Base-by-base conservation (phyloP, 208 protist genomes). In the Acanthamoeba castellanii region DNA sequence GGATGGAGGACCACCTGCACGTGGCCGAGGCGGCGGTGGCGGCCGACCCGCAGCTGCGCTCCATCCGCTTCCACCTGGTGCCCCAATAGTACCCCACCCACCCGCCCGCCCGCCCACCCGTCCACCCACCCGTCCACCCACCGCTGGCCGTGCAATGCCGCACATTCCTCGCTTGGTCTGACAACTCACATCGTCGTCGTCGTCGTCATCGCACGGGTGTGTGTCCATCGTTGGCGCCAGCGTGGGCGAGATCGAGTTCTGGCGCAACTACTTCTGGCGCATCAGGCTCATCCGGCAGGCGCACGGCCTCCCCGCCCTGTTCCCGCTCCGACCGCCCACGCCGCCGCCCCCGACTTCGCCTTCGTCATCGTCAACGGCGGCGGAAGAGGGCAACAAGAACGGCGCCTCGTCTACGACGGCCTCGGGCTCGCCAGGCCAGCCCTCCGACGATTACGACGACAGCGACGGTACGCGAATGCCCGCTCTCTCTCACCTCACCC, bases 231-330 rank as follows among this genome's bases (percentile, higher is more conserved):
- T n/a, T n/a, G n/a, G n/a, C n/a, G n/a, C n/a, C n/a, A 81, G 72
- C 34, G n/a, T 81, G 14, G 18, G 4, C 14, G 72, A 81, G n/a
- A 34, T 45, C 34, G 72, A 32, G 4, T 81, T 81, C 72, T 81
- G 72, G 72, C 72, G 72, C 11, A 81, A 81, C 72, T 81, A 81
- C 37, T 81, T 81, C n/a, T 81, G n/a, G 20, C 72, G 72, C 11
- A 47, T 81, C 11, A 32, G 42, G 18, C 72, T 81, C 72, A 34
- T 81, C 72, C 11, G 34, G 16, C 20, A 81, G 72, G 72, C 72
- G 4, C 34, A 81, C 37, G 72, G 72, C 72, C 25, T 81, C 8
- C 72, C 72, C 64, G 64, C 27, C 64, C 64, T 25, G 64, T 52
- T 52, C 47, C 47, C 47, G 4, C 47, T 52, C 64, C 64, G 16